These are phyloP conservation scores for Acacia melanoxylon DNA, from an alignment of 306 rosid species.

Conservation along the genomic window DNA sequence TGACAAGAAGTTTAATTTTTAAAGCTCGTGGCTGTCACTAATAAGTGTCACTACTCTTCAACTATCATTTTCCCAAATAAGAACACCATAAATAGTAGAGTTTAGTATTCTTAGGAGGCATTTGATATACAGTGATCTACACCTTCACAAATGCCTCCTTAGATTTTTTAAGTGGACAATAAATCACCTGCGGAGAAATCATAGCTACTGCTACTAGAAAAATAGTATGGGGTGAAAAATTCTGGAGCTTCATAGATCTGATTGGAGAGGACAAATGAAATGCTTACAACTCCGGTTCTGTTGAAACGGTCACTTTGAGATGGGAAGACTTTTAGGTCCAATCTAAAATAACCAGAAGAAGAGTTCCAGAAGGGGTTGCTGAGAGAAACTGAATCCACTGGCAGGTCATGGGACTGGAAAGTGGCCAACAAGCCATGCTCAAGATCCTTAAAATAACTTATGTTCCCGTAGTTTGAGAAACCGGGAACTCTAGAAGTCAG, in stretches of 20 bases:
- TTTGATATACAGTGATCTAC: neutral
- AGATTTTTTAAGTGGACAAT: neutral
- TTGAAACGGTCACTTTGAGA: conserved; percentile 52
- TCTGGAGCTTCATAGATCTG: conserved; percentile 52
- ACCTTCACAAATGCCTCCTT: neutral
- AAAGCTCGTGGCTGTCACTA: neutral
- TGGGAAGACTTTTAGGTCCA: conserved; percentile 55
- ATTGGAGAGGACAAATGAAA: conserved; percentile 54
- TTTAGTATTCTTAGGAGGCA: conserved; percentile 6
- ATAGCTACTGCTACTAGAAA: conserved; percentile 22
- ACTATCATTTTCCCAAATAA: neutral
- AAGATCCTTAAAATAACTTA: conserved; percentile 36
- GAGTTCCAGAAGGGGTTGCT: conserved; percentile 29
- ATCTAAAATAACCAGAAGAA: conserved; percentile 34
- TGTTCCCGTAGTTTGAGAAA: conserved; percentile 40
- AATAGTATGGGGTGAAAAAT: conserved; percentile 53
- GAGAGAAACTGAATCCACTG: conserved; percentile 63
- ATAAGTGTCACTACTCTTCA: neutral
- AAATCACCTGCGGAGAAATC: conserved; percentile 41
- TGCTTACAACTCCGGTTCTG: conserved; percentile 37
- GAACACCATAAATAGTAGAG: neutral
- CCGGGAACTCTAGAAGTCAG: conserved; percentile 54
- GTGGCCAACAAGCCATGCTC: conserved; percentile 25
- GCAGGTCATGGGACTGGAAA: conserved; percentile 17
- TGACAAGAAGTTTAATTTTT: neutral